Evolutionary conservation across 768 basidiomycete genomes (phyloP).

Genomic region (Mycena albidolilacea): DNA sequence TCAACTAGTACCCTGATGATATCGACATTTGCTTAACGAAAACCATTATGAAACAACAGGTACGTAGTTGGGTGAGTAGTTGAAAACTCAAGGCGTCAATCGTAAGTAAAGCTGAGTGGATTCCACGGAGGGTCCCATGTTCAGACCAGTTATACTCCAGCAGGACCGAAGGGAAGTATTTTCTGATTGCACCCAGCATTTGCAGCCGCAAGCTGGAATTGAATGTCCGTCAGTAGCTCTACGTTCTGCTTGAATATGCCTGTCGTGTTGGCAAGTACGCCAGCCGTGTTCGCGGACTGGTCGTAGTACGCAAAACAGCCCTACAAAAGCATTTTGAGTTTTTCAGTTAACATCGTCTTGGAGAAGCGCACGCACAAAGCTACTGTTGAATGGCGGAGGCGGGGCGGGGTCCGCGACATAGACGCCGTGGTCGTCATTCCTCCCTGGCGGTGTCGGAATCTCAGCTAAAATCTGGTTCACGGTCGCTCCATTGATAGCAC

Average conservation of each 20-base stretch:
- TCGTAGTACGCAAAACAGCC: conserved; percentile 33
- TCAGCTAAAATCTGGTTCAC: neutral
- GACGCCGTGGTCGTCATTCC: conserved; percentile 36
- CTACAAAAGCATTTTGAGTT: neutral
- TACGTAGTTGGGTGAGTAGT: too few relatives aligned
- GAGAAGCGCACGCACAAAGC: conserved; percentile 22
- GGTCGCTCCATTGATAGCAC: conserved; percentile 4
- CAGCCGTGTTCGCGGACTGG: conserved; percentile 21
- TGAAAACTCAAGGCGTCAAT: too few relatives aligned
- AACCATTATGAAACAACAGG: too few relatives aligned
- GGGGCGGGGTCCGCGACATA: conserved; percentile 34
- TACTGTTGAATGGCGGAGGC: conserved; percentile 36
- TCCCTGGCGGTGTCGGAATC: conserved; percentile 18
- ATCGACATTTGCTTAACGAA: too few relatives aligned
- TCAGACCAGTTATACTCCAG: conserved; percentile 14
- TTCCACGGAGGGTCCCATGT: too few relatives aligned
- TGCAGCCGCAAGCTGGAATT: conserved; percentile 17
- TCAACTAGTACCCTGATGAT: too few relatives aligned
- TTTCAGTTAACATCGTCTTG: neutral
- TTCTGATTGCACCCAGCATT: conserved; percentile 32
- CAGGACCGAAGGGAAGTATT: conserved; percentile 35
- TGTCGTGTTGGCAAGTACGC: conserved; percentile 32
- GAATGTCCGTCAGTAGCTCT: conserved; percentile 29
- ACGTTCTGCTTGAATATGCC: conserved; percentile 36
- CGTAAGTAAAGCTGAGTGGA: too few relatives aligned